A percentile compares a stretch with the other conserved stretches of the same genome.
These are phyloP conservation scores for Nannochloropsis salina DNA, from an alignment of 108 stramenopile species.

Conservation along the genomic window DNA sequence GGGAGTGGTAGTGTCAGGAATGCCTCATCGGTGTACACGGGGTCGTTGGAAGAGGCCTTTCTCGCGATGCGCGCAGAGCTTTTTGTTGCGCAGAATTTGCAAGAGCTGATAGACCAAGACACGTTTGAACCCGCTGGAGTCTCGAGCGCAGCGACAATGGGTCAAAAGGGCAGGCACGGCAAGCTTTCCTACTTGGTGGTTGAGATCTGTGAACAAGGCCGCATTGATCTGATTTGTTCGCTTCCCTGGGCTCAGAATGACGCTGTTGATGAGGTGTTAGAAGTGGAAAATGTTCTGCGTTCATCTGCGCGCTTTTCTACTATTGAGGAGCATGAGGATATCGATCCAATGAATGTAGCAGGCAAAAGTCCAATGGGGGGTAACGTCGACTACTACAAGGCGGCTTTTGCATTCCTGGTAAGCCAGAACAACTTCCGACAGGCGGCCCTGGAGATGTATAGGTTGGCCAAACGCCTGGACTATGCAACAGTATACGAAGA, in stretches of 20 bases:
- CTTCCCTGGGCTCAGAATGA: slow-evolving; percentile 2
- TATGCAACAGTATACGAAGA: neutral
- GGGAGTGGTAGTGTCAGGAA: neutral
- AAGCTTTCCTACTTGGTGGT: slow-evolving; percentile 3
- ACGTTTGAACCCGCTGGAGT: neutral
- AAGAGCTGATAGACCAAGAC: neutral
- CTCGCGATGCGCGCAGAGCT: slow-evolving; percentile 16
- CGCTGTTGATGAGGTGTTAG: neutral
- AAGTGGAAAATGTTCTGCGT: neutral
- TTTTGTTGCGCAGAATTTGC: neutral
- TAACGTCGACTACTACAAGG: neutral
- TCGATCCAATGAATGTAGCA: neutral
- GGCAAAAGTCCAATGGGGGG: neutral
- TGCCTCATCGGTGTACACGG: neutral
- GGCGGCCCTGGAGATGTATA: slow-evolving; percentile 12
- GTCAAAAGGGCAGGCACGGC: neutral
- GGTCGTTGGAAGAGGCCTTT: neutral
- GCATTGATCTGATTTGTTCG: slow-evolving; percentile 5
- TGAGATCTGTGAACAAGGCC: neutral
- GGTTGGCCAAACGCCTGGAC: slow-evolving; percentile 16
- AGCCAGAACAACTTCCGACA: neutral
- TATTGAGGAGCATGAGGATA: neutral
- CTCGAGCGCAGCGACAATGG: neutral
- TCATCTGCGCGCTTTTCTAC: slow-evolving; percentile 16
- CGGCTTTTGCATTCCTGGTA: neutral